phyloP scores from a whole-genome alignment of 2,329 filamentous ascomycete genomes.

The Exophiala mesophila region DNA sequence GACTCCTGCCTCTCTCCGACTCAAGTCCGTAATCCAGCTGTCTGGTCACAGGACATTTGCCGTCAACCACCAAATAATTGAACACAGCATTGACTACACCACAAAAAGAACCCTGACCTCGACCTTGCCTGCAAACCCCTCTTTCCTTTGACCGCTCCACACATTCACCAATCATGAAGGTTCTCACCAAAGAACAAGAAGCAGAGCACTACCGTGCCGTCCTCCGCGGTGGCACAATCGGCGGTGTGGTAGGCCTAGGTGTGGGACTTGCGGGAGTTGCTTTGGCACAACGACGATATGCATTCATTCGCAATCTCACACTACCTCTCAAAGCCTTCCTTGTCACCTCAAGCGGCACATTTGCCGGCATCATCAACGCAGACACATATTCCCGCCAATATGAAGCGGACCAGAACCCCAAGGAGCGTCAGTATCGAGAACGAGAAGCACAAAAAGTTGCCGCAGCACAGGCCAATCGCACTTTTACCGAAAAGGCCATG shows the following conservation, averaged over 20 bases:
- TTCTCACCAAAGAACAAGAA: constrained; percentile 92
- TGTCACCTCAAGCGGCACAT: constrained; percentile 74
- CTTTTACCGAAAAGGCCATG: constrained; percentile 56
- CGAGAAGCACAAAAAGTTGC: constrained; percentile 53
- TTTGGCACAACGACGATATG: constrained; percentile 65
- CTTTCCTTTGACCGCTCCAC: constrained; percentile 3
- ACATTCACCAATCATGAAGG: constrained; percentile 65
- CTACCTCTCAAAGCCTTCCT: constrained; percentile 89
- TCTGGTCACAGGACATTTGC: too few species aligned
- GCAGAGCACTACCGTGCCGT: constrained; percentile 76
- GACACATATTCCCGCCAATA: constrained; percentile 68
- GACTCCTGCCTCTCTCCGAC: too few species aligned
- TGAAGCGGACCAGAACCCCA: constrained; percentile 66
- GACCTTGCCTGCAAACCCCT: too few species aligned
- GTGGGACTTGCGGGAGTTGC: constrained; percentile 64
- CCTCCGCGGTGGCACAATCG: constrained; percentile 67
- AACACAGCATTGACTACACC: too few species aligned
- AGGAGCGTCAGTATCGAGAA: constrained; percentile 61
- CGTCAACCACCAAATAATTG: too few species aligned
- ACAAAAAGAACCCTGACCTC: too few species aligned
- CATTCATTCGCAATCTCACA: constrained; percentile 74
- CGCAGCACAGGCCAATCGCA: constrained; percentile 53
- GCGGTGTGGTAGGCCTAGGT: constrained; percentile 63
- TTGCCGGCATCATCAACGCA: constrained; percentile 80
- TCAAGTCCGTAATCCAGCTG: too few species aligned